These are phyloP conservation scores for Periconia sp. DNA, from an alignment of 2,329 filamentous ascomycete species.

Conservation along the genomic window DNA sequence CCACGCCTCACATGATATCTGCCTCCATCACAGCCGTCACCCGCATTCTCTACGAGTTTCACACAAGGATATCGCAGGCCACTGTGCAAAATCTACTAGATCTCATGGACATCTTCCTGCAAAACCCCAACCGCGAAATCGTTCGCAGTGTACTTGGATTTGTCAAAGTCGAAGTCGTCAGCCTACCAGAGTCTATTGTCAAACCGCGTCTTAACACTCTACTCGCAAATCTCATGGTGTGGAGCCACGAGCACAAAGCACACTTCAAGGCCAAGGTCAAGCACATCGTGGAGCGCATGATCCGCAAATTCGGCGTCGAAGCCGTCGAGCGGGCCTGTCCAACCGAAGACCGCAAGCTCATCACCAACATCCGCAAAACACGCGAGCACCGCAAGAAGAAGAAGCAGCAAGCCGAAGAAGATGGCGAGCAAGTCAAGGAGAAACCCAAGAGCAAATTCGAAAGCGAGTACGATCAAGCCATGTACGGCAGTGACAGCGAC, in stretches of 20 bases:
- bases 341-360: conserved; percentile 83
- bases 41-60: conserved; percentile 91
- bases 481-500: conserved; percentile 70
- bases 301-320: conserved; percentile 85
- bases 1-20: conserved; percentile 94
- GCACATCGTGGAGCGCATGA: conserved; percentile 93
- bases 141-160: conserved; percentile 94
- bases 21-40: conserved; percentile 95
- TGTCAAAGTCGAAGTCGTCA: conserved; percentile 92
- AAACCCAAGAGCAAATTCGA: conserved; percentile 69
- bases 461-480: conserved; percentile 93
- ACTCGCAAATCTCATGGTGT: conserved; percentile 88
- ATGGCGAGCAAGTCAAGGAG: conserved; percentile 49
- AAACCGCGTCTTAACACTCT: conserved; percentile 74
- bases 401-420: conserved; percentile 69
- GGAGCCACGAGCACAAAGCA: conserved; percentile 97
- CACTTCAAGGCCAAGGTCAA: conserved; percentile 97
- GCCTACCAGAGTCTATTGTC: conserved; percentile 77
- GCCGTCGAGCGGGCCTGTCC: conserved; percentile 78
- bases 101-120: conserved; percentile 94
- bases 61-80: conserved; percentile 65
- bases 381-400: conserved; percentile 89
- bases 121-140: conserved; percentile 95
- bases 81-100: conserved; percentile 83
- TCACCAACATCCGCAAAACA: conserved; percentile 93